Base-by-base conservation (phyloP, 2,329 filamentous ascomycete species). In the Paraphaeosphaeria sporulosa region DNA sequence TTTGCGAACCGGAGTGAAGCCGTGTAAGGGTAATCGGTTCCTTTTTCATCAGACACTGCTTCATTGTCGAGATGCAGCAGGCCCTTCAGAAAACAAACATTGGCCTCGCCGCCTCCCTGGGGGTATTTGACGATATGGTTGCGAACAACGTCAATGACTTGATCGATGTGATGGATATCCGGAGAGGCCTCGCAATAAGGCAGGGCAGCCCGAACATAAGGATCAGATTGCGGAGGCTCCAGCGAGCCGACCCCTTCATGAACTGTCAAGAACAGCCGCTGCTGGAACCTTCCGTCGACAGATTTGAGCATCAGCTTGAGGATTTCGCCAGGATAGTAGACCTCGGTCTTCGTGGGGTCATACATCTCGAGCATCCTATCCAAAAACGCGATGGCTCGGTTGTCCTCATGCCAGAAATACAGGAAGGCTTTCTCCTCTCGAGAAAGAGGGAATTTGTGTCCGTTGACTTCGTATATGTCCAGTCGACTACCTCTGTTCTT, bases 361-460 rank as follows among this genome's bases (percentile, higher is more conserved):
- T 76, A 78, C 5, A 64, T 40, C 55, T 78, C 76, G 30, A 77
- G 58, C 55, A 76, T 71, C 53, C 71, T 76, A 54, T 78, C 75
- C 19, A 78, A 53, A n/a, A 72, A 68, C 23, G 71, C 70, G 19
- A 71, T 67, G 4, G 71, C 72, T 42, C 65, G 68, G 50, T 72
- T 69, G 2, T 74, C 69, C 2, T 71, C 64, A 42, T 75, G 63
- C 73, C 72, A 78, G 9, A 51, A 60, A 25, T 65, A 51, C 5
- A 78, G 43, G n/a, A 68, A 51, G 2, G 42, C 34, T 12, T 60
- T 66, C 58, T 78, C 76, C 5, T 46, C 27, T 2, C 47, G 23
- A n/a, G 70, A 65, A 4, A 78, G 57, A 2, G 74, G 71, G 38
- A 78, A 76, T 19, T 66, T 71, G 42, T 57, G 60, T 7, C 25